Conservation (phyloP, 148 eudicot species). For the Gaultheria prostrata region DNA sequence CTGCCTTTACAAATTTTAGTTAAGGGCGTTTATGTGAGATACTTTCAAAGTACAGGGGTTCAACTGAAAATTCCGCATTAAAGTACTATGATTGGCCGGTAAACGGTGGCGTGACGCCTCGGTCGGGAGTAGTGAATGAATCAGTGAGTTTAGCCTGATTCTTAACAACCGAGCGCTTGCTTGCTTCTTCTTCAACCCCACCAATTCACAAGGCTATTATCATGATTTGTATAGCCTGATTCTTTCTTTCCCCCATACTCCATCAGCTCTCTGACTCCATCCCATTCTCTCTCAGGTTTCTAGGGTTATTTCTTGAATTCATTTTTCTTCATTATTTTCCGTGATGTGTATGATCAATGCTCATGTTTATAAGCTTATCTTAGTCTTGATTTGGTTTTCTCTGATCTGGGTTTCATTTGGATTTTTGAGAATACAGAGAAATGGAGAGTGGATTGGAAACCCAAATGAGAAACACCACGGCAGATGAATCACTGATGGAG, state of each 20-base stretch:
- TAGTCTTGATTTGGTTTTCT: not conserved
- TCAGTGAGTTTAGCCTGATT: no score
- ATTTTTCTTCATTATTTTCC: not conserved
- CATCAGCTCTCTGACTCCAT: not conserved
- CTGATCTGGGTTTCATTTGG: not conserved
- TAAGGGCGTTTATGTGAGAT: no score
- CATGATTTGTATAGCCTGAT: not conserved
- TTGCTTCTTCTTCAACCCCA: not conserved
- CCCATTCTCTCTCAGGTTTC: not conserved
- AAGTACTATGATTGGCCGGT: not conserved
- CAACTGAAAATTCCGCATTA: not conserved
- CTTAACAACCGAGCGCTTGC: not conserved
- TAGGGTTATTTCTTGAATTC: not conserved
- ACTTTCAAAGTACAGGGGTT: no score
- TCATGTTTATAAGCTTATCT: not conserved
- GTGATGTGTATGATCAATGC: not conserved
- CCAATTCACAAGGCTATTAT: not conserved
- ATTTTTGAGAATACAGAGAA: not conserved
- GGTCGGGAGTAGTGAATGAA: no score
- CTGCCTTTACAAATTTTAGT: no score
- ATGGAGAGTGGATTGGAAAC: slow-evolving; percentile 1
- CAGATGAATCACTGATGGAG: slow-evolving; percentile 6
- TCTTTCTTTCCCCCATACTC: not conserved
- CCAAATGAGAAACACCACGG: slow-evolving; percentile 12
- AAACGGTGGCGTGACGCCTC: not conserved